Base-by-base conservation (phyloP, 2,329 filamentous ascomycete species). In the Penicillium sp. region DNA sequence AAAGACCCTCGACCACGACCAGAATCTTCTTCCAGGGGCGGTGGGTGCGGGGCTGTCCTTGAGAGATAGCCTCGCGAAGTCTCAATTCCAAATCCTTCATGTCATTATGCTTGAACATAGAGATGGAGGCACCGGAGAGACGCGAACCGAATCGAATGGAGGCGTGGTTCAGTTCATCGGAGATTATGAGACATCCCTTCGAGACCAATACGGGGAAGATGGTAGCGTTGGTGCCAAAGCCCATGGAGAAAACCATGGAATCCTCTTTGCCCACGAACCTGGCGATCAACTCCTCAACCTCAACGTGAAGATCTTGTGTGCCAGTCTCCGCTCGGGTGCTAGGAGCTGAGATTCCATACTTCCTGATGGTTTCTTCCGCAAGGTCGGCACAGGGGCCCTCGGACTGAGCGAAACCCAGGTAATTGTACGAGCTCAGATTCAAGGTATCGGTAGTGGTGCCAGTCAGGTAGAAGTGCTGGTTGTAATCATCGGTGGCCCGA, bases 351-450 rank as follows among this genome's bases (percentile, higher is more conserved):
- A 97, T 82, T 35, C 92, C 91, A 64, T 95, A 93, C 65, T 87
- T 91, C 71, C 82, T 84, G 57, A 95, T 83, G 39, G 81, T 82
- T 39, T 91, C 86, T 74, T 99, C 93, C 3, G 92, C 89, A 12
- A 88, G 86, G 69, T 97, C 92, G 39, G 93, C 93, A 66, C 93
- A 99, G 34, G 93, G 92, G 10, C 93, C 93, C 59, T 97, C 91
- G 0, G 93, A 96, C 71, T 99, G 93, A 43, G 93, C 93, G 64
- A 99, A 99, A 36, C 93, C 93, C 19, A 99, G 87, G 68, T 99
- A 99, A 73, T 99, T 99, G 80, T 99, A 99, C 1, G 93, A 99
- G 76, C 92, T 96, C 86, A 99, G 87, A 74, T 99, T 99, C 63
- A 99, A 77, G 0, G 93, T 97, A 72, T 99, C 89, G 1, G 92